A percentile compares a stretch with the other conserved stretches of the same genome.
These are phyloP conservation scores for Globisporangium cederbergense DNA, from an alignment of 352 stramenopile species.

Conservation along the genomic window DNA sequence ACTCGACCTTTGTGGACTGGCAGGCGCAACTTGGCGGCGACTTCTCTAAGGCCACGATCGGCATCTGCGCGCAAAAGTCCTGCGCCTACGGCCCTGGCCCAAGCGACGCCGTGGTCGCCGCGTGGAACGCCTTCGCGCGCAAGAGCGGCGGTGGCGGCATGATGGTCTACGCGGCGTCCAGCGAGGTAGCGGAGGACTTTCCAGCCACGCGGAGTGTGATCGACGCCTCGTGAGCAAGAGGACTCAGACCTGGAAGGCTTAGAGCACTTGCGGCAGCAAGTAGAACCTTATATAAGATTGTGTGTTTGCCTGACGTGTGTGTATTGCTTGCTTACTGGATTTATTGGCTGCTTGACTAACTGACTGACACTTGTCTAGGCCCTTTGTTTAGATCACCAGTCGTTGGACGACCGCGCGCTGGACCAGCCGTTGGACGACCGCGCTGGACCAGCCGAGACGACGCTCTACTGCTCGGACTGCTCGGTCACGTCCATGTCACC, in stretches of 20 bases:
- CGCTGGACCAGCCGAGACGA: constrained; percentile 5
- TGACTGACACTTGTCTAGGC: neutral
- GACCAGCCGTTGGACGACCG: constrained; percentile 13
- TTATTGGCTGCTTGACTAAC: neutral
- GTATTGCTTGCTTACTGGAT: neutral
- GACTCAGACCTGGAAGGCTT: neutral
- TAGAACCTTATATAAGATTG: neutral
- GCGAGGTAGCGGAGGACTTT: constrained; percentile 49
- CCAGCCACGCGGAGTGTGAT: constrained; percentile 45
- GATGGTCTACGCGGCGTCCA: constrained; percentile 72
- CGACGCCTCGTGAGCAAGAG: neutral
- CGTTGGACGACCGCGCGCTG: constrained; percentile 16
- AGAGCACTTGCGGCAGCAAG: neutral
- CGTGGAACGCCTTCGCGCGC: constrained; percentile 47
- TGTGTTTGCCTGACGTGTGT: neutral
- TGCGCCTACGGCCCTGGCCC: constrained; percentile 70
- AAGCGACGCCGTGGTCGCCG: constrained; percentile 40
- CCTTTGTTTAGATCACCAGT: neutral
- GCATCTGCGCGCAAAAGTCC: constrained; percentile 42
- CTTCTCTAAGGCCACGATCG: constrained; percentile 51
- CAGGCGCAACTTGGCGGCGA: constrained; percentile 35
- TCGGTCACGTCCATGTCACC: constrained; percentile 22
- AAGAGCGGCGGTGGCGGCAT: constrained; percentile 44
- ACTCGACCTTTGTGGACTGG: constrained; percentile 60
- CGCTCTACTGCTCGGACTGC: constrained; percentile 7